Evolutionary conservation across 2,329 filamentous ascomycete genomes (phyloP), one percentile per base, ranked within the genome.

Genomic region (Trichoderma gracile): DNA sequence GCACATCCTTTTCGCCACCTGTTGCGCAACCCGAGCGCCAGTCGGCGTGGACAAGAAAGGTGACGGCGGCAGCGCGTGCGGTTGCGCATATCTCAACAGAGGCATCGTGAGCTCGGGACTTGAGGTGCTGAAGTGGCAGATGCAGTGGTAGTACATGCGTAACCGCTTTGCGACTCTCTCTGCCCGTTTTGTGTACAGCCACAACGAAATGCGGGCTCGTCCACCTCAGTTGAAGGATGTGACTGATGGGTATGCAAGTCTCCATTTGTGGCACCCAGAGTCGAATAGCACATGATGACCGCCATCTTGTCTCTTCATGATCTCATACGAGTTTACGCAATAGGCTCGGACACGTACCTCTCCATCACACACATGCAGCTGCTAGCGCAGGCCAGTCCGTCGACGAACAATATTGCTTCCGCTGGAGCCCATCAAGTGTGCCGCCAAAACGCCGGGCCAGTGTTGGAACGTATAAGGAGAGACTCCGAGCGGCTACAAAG

Each of bases 311-410:
- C 12, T 55, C 14, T 19, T 30, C 14, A 23, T 43, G 23, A 53
- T 53, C 57, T 53, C 58, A 62, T 46, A 46, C 21, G 21, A 53
- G 23, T 5, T 15, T 30, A 49, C 52, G 52, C 60, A 43, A 63
- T 45, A 40, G 9, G 6, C 19, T 50, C 56, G 43, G 21, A 23
- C 19, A 43, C 49, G 30, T 23, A 55, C 19, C 33, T 33, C 17
- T 17, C 60, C 60, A 63, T 63, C 52, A 56, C 52, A 63, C 52
- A 63, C 52, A 42, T 43, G 27, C 30, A 63, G 60, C 15, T 19
- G 17, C 23, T 56, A 63, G 52, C 33, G 33, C 52, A 10, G 43
- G 10, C 40, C 43, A 49, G 30, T 42, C 21, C 19, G 38, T 49
- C 21, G 30, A 23, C 42, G 19, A 19, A 55, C 58, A 49, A 30